Conservation (phyloP, 1,139 yeast genomes). For the Hemisphaericaspora lyxosophila region DNA sequence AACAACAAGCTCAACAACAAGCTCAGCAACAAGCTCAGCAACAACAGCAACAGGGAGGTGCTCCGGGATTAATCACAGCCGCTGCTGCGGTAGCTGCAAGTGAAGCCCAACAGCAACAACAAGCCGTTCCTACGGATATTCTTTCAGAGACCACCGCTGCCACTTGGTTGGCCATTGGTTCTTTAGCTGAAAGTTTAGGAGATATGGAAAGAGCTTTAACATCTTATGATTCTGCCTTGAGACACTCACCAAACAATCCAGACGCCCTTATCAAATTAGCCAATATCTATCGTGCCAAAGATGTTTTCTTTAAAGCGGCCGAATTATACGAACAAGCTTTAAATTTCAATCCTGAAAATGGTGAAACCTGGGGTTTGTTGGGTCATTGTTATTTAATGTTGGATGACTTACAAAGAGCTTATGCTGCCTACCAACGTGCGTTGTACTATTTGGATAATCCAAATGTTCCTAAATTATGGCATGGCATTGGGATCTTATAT, state of each 20-base stretch:
- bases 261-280: slow-evolving; percentile 85
- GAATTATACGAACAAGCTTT: slow-evolving; percentile 88
- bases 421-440: slow-evolving; percentile 95
- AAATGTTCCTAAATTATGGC: slow-evolving; percentile 96
- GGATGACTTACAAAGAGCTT: slow-evolving; percentile 93
- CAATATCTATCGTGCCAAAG: slow-evolving; percentile 82
- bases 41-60: slow-evolving; percentile 10
- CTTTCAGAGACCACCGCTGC: slow-evolving; percentile 75
- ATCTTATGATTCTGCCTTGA: slow-evolving; percentile 86
- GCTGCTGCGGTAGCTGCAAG: slow-evolving; percentile 4
- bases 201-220: slow-evolving; percentile 86
- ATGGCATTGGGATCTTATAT: slow-evolving; percentile 93
- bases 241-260: slow-evolving; percentile 83
- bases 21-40: slow-evolving; percentile 11
- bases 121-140: slow-evolving; percentile 12
- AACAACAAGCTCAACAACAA: slow-evolving; percentile 7
- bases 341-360: slow-evolving; percentile 79
- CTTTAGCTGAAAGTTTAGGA: slow-evolving; percentile 85
- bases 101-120: slow-evolving; percentile 10
- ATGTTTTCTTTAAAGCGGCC: slow-evolving; percentile 89
- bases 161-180: slow-evolving; percentile 91
- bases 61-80: slow-evolving; percentile 6
- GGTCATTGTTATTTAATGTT: slow-evolving; percentile 97
- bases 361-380: slow-evolving; percentile 95
- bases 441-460: slow-evolving; percentile 88